Evolutionary conservation across 176 grass and related monocot species (phyloP).

Genomic region (Hsuehochloa calcarea): DNA sequence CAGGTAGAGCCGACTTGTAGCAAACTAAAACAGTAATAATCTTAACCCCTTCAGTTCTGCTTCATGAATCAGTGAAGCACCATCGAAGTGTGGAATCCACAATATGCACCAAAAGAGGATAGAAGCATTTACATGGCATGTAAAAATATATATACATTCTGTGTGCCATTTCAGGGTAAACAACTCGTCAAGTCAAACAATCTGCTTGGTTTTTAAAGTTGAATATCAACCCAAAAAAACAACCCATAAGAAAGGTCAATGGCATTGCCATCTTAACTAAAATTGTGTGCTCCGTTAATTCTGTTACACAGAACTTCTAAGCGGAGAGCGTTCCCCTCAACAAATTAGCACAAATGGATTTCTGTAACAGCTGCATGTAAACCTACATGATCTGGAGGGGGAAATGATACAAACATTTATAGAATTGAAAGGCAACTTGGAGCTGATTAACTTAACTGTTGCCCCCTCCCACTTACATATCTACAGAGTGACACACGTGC

Average conservation of each 20-base stretch:
- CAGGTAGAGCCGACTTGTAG: not conserved
- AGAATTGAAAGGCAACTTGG: not conserved
- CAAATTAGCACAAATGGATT: not conserved
- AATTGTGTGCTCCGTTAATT: not conserved
- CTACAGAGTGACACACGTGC: not conserved
- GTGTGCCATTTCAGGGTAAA: slow-evolving; percentile 2
- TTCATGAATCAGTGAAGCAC: slow-evolving; percentile 18
- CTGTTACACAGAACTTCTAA: not conserved
- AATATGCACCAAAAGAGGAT: slow-evolving; percentile 2
- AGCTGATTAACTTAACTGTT: not conserved
- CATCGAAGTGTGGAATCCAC: not conserved
- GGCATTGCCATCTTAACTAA: not conserved
- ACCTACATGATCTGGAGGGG: not conserved
- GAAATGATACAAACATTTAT: not conserved
- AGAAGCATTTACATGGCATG: not conserved
- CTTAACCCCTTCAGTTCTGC: not conserved
- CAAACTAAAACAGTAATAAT: not conserved
- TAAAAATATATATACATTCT: not conserved
- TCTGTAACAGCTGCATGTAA: not conserved
- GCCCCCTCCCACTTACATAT: not conserved
- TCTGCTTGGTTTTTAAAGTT: not conserved
- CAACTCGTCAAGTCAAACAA: not conserved
- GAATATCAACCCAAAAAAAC: not conserved
- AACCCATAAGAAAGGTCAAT: not conserved
- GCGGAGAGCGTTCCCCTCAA: not conserved